A percentile compares a stretch with the other conserved stretches of the same genome.
phyloP scores from a whole-genome alignment of 805 yeast species.

The Candida sithepensis region DNA sequence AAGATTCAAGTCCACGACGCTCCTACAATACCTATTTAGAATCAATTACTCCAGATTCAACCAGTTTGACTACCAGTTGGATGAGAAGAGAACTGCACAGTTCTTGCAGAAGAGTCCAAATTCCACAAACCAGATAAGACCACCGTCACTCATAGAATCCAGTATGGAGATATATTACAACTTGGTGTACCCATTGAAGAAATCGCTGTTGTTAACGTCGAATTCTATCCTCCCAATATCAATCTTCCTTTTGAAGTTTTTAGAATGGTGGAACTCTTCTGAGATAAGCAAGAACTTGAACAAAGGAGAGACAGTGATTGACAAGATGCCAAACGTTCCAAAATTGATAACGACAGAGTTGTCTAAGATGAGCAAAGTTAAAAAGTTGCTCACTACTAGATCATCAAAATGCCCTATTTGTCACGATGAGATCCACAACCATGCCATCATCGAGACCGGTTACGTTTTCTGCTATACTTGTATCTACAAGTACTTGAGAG shows the following conservation, averaged over 20 bases:
- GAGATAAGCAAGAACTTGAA: conserved; percentile 57
- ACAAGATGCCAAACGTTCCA: conserved; percentile 30
- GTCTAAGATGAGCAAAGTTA: conserved; percentile 7
- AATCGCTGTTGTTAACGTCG: conserved; percentile 24
- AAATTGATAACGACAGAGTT: conserved; percentile 15
- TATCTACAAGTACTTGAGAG: conserved; percentile 60
- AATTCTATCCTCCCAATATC: conserved; percentile 70
- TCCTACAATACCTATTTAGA: conserved; percentile 57
- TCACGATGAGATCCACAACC: conserved; percentile 58
- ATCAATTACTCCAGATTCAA: conserved; percentile 65
- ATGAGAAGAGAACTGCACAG: conserved; percentile 23
- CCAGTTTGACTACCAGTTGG: conserved; percentile 44
- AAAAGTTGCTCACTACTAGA: conserved; percentile 23
- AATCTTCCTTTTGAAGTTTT: conserved; percentile 73
- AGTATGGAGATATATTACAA: conserved; percentile 16
- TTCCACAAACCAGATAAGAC: conserved; percentile 32
- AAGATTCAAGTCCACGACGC: conserved; percentile 54
- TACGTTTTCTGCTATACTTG: conserved; percentile 87
- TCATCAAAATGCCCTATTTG: conserved; percentile 66
- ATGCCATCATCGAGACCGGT: conserved; percentile 89
- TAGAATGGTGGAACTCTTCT: conserved; percentile 91
- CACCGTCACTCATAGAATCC: conserved; percentile 39
- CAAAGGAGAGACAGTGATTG: conserved; percentile 34
- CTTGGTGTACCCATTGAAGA: conserved; percentile 21
- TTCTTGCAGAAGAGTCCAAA: conserved; percentile 9